Evolutionary conservation across 768 basidiomycete species (phyloP), one percentile per base, ranked within the genome.

Genomic region (Panus rudis): DNA sequence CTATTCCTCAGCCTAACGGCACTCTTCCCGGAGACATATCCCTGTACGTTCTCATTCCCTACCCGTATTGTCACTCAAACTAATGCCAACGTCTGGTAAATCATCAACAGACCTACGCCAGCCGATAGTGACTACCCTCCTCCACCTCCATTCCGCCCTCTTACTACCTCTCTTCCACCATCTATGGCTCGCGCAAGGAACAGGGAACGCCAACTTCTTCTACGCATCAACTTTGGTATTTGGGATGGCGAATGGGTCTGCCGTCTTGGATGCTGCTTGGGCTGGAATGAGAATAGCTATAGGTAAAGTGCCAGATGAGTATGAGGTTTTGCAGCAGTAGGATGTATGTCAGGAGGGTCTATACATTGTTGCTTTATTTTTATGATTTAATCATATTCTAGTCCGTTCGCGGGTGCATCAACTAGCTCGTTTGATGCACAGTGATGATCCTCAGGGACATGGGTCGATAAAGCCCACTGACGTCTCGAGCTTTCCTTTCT

Each of bases 201-300:
- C 91, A 4, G 96, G 92, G 2, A 98, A 99, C 56, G 92, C 94
- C 35, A 98, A 98, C 61, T 99, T 99, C 65, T 97, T 89, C 66
- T 99, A 98, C 55, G 96, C 96, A 0, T 82, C 85, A 3, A 97
- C 92, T 2, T 70, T 98, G 47, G 94, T 99, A 13, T 92, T 92
- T 61, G 92, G 91, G 0, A 73, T 92, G 50, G 85, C 82, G 3
- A 84, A 88, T 50, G 92, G 90, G 0, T 76, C 85, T n/a, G 84
- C 84, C 14, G 55, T 92, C 11, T 68, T 91, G 2, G 94, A 96
- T 57, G 79, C 78, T 22, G 67, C 89, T 22, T 88, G 83, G 72
- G 88, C 92, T 0, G 85, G 84, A n/a, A 66, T 93, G 58, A 69
- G 83, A 52, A 73, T 82, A 51, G 81, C 84, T 4, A 75, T 89